Evolutionary conservation across 805 yeast species (phyloP), one percentile per base, ranked within the genome.

Genomic region (Candida pini): DNA sequence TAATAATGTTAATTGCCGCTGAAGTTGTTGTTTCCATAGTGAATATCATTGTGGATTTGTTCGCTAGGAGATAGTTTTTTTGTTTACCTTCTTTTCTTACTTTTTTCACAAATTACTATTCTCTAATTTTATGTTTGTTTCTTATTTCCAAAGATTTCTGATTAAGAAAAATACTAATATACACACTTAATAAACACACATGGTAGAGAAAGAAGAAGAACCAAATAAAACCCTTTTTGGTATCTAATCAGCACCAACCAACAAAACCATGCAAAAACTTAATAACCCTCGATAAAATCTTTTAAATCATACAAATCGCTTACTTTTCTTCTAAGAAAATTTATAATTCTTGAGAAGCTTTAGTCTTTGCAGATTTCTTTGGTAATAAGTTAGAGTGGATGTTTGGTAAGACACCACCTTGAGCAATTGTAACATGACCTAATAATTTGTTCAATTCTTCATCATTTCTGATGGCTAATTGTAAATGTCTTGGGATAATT

Each of bases 321-420:
- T 5, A 13, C 5, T 13, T 22, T 22, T 22, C n/a, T 22, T 20
- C 23, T 10, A 8, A 28, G 18, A 13, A 27, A 17, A 40, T 54
- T 66, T 69, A 72, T 58, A 71, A 70, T 63, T 71, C 77, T 63
- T 71, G 77, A 49, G 77, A 71, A 60, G 71, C 76, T 59, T 71
- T 72, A 41, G 63, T 60, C 59, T 68, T 68, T 43, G 69, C 73
- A 36, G 73, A 60, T 60, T 71, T 72, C 66, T 71, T 64, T 60
- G 78, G 81, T 54, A 89, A 78, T 66, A 89, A 80, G 73, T 81
- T 81, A 68, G 81, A 87, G 72, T 86, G 96, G 63, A 88, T 85
- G 81, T 87, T 86, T 73, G 97, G 97, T 68, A 89, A 78, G 56
- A 90, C 97, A 85, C 97, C 97, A 81, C 97, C 97, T 71, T 88